These are phyloP conservation scores for Aspergillus ostianus DNA, from an alignment of 495 filamentous ascomycete genomes.

Conservation along the genomic window DNA sequence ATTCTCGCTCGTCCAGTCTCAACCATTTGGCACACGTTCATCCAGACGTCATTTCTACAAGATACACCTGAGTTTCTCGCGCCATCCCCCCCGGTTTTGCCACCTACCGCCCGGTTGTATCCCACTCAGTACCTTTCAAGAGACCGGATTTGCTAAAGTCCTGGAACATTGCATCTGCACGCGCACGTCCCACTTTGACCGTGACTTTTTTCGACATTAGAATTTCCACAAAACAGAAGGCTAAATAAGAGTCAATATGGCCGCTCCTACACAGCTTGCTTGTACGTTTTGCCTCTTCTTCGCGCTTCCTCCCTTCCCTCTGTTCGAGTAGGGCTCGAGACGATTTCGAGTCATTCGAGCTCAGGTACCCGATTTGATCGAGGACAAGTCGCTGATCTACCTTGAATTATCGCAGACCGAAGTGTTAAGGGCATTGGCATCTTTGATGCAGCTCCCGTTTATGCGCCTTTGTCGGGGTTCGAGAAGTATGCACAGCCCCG, in stretches of 20 bases:
- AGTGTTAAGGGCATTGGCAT: slow-evolving; percentile 95
- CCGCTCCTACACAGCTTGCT: slow-evolving; percentile 83
- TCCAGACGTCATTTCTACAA: neutral
- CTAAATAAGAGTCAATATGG: slow-evolving; percentile 55
- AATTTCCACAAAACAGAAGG: slow-evolving; percentile 11
- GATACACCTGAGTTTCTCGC: neutral
- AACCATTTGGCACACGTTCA: neutral
- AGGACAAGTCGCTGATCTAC: neutral
- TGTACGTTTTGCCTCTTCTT: slow-evolving; percentile 50
- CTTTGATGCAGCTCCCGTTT: slow-evolving; percentile 84
- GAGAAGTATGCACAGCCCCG: slow-evolving; percentile 45
- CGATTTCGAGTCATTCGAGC: neutral
- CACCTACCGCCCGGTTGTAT: neutral
- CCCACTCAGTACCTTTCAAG: slow-evolving; percentile 11
- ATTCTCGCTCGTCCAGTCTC: slow-evolving; percentile 3
- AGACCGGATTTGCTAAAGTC: slow-evolving; percentile 10
- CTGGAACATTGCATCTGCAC: slow-evolving; percentile 5
- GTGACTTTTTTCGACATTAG: slow-evolving; percentile 6
- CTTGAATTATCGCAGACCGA: slow-evolving; percentile 55
- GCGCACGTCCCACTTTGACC: slow-evolving; percentile 10
- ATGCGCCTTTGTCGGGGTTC: slow-evolving; percentile 83
- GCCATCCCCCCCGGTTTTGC: neutral
- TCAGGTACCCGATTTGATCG: neutral
- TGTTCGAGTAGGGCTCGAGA: neutral
- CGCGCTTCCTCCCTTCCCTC: neutral